Evolutionary conservation across 345 rosid genomes (phyloP), one percentile per base, ranked within the genome.

Genomic region (Populus pruinosa): DNA sequence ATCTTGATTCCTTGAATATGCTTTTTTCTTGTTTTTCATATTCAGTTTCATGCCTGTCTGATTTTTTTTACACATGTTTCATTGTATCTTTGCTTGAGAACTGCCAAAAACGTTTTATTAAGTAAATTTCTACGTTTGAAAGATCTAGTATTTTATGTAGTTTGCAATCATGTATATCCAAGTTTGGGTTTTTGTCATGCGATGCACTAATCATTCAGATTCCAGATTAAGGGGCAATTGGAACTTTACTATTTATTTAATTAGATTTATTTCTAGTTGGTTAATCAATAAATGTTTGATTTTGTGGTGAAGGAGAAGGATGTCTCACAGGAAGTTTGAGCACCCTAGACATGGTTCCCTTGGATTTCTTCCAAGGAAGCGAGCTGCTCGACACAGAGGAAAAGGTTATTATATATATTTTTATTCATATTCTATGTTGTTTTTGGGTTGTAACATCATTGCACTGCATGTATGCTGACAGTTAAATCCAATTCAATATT

Each of bases 281-380:
- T 74, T 72, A 25, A 1, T 29, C 4, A 53, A n/a, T 36, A 5
- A 18, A 5, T 21, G 16, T 17, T 64, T 18, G 23, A 44, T 29
- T 47, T 23, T 47, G 16, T 62, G 69, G n/a, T 70, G 70, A 44
- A 73, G 84, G 69, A 67, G 83, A 75, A 85, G 78, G 73, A 93
- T 93, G 97, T 93, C 97, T 82, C 97, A 93, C 89, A 81, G 96
- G 85, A 93, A 93, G 90, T 93, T 93, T 86, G 98, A 93, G 89
- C 98, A 93, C 85, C 98, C 98, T 23, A 90, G 98, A 78, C 98
- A 93, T 29, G 98, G 98, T 23, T 93, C 96, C 81, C 91, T 93
- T 53, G 98, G 98, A 79, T 93, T 93, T 79, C 93, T 93, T 73
- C 98, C 98, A 0, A 90, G 96, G 88, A 93, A 93, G 89, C 72